A percentile compares a stretch with the other conserved stretches of the same genome.
Evolutionary conservation across 768 basidiomycete genomes (phyloP).

Genomic region (Lactifluus piperatus): DNA sequence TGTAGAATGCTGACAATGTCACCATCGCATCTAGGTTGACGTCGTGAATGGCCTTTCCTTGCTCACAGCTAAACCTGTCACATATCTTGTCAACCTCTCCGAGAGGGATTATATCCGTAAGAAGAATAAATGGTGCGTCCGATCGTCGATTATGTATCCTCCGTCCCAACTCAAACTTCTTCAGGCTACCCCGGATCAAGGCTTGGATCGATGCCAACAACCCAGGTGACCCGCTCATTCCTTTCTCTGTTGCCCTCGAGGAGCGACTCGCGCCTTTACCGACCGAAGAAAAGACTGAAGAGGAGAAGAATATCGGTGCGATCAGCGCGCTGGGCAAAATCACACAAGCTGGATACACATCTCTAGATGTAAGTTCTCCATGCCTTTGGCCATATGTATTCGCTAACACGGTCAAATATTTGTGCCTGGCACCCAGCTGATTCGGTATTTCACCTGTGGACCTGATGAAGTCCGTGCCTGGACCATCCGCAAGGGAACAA

Average conservation of each 20-base stretch:
- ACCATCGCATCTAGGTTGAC: conserved; percentile 53
- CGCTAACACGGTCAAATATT: neutral
- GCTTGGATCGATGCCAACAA: conserved; percentile 96
- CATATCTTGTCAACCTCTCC: conserved; percentile 94
- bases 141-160: neutral
- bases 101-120: conserved; percentile 93
- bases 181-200: conserved; percentile 91
- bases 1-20: neutral
- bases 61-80: conserved; percentile 94
- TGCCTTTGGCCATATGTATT: neutral
- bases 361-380: conserved; percentile 56
- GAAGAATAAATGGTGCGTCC: conserved; percentile 90
- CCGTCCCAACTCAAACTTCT: neutral
- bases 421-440: conserved; percentile 43
- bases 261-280: conserved; percentile 66
- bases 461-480: conserved; percentile 96
- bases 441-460: conserved; percentile 96
- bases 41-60: conserved; percentile 84
- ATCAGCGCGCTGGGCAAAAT: conserved; percentile 81
- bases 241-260: conserved; percentile 93
- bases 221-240: conserved; percentile 91
- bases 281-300: conserved; percentile 58
- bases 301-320: conserved; percentile 68
- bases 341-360: conserved; percentile 86
- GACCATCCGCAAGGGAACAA: conserved; percentile 91